A percentile compares a stretch with the other conserved stretches of the same genome.
Evolutionary conservation across 2,329 filamentous ascomycete species (phyloP).

Genomic region (Xenoacremonium recifei): DNA sequence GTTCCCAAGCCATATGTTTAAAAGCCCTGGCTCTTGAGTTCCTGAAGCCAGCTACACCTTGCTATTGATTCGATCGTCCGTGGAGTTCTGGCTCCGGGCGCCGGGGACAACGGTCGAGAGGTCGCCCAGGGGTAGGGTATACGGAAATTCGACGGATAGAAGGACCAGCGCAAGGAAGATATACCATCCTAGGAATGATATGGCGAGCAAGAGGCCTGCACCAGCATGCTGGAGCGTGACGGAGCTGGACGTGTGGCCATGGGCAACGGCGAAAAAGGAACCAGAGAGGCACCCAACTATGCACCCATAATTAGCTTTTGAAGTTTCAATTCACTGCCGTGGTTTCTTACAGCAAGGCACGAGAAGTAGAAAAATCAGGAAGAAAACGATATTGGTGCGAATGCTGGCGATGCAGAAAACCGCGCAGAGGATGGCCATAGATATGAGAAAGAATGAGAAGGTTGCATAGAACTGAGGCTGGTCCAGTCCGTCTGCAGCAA

Average conservation of each 20-base stretch:
- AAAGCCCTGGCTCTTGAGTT: no score
- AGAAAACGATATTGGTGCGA: conserved; percentile 64
- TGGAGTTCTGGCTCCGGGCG: no score
- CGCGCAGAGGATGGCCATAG: conserved; percentile 60
- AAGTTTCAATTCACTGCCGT: neutral
- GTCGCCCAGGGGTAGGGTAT: conserved; percentile 49
- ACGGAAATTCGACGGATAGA: conserved; percentile 49
- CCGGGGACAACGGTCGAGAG: conserved; percentile 41
- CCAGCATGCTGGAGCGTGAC: conserved; percentile 26
- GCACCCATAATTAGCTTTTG: conserved; percentile 1
- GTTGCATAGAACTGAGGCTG: conserved; percentile 47
- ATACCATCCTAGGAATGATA: conserved; percentile 44
- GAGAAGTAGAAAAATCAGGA: conserved; percentile 59
- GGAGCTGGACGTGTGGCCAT: conserved; percentile 14
- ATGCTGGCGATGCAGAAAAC: conserved; percentile 63
- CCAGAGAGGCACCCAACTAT: conserved; percentile 27
- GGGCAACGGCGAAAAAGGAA: conserved; percentile 28
- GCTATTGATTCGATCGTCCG: no score
- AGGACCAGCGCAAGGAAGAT: conserved; percentile 49
- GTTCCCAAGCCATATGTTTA: no score
- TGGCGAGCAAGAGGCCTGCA: conserved; percentile 21
- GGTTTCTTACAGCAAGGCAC: conserved; percentile 31
- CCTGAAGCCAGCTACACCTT: no score
- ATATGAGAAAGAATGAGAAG: conserved; percentile 58
- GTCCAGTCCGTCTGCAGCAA: conserved; percentile 35